phyloP scores from a whole-genome alignment of 208 protist genomes.

The Acanthamoeba lenticulata region DNA sequence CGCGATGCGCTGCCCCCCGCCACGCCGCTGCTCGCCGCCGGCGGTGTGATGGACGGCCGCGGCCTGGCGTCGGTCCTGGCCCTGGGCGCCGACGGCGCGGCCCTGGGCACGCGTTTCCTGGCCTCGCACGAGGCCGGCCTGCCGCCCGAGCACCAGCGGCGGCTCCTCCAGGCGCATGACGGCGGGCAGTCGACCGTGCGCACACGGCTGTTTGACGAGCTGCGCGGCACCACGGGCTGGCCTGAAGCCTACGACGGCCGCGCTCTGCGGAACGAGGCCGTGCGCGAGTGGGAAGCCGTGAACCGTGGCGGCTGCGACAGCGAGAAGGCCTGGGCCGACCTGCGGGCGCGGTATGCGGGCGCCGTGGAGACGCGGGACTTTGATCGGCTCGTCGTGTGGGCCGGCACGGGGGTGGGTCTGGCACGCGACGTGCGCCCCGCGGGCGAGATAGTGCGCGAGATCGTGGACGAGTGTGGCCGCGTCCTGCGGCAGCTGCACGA shows the following conservation, averaged over 20 bases:
- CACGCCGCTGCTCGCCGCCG: neutral
- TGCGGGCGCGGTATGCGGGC: neutral
- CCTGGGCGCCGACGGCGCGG: slow-evolving; percentile 19
- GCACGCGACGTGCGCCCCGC: neutral
- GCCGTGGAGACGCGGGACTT: neutral
- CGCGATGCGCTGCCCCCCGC: neutral
- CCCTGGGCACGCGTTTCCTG: slow-evolving; percentile 28
- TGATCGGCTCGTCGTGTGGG: slow-evolving; percentile 15
- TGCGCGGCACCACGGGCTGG: slow-evolving; percentile 47
- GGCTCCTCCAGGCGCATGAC: neutral
- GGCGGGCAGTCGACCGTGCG: neutral
- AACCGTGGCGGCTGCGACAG: neutral
- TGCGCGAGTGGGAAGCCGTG: neutral
- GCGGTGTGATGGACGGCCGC: slow-evolving; percentile 48
- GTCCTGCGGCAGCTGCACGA: neutral
- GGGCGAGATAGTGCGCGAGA: neutral
- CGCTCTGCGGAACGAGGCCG: slow-evolving; percentile 9
- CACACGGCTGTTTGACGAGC: slow-evolving; percentile 41
- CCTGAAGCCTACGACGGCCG: neutral
- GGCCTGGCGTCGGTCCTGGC: neutral
- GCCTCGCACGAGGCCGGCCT: neutral
- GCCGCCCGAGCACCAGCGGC: neutral
- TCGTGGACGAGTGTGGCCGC: neutral
- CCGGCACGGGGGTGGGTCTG: slow-evolving; percentile 28
- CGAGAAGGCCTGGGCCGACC: neutral